Conservation (phyloP, 2,329 filamentous ascomycete species). For the Metarhizium rileyi region DNA sequence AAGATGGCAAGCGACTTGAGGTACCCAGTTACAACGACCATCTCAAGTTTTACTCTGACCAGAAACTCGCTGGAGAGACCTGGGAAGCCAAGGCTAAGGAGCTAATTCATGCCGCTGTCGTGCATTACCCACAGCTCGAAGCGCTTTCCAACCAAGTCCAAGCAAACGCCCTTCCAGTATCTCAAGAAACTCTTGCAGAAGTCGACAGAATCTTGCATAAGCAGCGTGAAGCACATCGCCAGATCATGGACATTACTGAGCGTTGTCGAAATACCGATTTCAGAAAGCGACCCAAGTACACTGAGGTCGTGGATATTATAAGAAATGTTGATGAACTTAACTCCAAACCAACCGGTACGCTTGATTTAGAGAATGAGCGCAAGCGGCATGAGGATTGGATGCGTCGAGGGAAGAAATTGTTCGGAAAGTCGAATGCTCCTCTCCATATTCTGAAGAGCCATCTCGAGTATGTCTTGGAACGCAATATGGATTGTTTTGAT, state of each 20-base stretch:
- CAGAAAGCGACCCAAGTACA: constrained; percentile 72
- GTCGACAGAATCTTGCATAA: constrained; percentile 93
- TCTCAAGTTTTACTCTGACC: constrained; percentile 64
- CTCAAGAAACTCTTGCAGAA: constrained; percentile 64
- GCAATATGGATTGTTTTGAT: constrained; percentile 88
- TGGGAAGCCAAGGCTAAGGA: constrained; percentile 95
- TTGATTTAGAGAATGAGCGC: constrained; percentile 88
- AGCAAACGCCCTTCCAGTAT: constrained; percentile 63
- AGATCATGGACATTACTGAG: constrained; percentile 74
- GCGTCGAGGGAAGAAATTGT: constrained; percentile 93
- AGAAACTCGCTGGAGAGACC: constrained; percentile 64
- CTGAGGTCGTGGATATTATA: constrained; percentile 83
- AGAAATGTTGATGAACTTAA: constrained; percentile 81
- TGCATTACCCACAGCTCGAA: constrained; percentile 92
- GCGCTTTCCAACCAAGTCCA: constrained; percentile 76
- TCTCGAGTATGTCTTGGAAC: constrained; percentile 84
- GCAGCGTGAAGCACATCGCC: constrained; percentile 85
- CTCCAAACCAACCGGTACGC: constrained; percentile 81
- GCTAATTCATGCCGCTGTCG: constrained; percentile 79
- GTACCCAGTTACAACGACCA: constrained; percentile 75
- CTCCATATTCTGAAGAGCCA: constrained; percentile 91
- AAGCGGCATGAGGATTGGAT: constrained; percentile 99
- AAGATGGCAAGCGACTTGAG: constrained; percentile 65
- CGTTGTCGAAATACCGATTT: constrained; percentile 67
- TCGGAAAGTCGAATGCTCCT: constrained; percentile 95